Conservation (phyloP, 2,329 filamentous ascomycete genomes). For the Penicillium sclerotigenum region DNA sequence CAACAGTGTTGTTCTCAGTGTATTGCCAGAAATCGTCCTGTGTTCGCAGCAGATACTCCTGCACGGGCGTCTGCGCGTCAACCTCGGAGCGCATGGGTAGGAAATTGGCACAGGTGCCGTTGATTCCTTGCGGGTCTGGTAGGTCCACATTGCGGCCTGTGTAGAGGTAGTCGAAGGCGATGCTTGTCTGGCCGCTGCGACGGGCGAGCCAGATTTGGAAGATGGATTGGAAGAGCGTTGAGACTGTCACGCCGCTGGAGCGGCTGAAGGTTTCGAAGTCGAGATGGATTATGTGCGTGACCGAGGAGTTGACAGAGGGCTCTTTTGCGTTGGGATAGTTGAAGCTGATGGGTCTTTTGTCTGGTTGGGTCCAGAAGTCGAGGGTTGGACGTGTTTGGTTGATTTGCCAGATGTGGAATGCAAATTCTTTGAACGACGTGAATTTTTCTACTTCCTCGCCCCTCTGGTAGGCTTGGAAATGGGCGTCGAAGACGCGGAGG, state of each 20-base stretch:
- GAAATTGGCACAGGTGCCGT: background rate
- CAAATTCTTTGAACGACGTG: background rate
- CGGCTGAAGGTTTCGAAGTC: background rate
- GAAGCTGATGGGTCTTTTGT: background rate
- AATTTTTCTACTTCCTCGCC: background rate
- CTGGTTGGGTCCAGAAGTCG: background rate
- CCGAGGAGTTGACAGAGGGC: background rate
- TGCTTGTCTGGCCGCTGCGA: background rate
- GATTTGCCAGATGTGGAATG: background rate
- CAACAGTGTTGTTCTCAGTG: background rate
- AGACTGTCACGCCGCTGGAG: background rate
- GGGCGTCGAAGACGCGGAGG: background rate
- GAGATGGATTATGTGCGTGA: background rate
- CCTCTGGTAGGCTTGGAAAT: background rate
- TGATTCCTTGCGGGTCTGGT: background rate
- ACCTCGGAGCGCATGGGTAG: background rate
- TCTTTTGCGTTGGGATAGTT: background rate
- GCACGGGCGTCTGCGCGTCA: background rate
- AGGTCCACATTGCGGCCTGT: background rate
- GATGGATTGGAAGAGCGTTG: background rate
- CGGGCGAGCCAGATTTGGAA: background rate
- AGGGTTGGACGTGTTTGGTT: background rate
- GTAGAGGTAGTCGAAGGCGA: background rate
- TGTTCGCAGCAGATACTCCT: background rate
- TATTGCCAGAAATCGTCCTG: background rate